These are phyloP conservation scores for Primulina huaijiensis DNA, from an alignment of 257 asterid species.

Conservation along the genomic window DNA sequence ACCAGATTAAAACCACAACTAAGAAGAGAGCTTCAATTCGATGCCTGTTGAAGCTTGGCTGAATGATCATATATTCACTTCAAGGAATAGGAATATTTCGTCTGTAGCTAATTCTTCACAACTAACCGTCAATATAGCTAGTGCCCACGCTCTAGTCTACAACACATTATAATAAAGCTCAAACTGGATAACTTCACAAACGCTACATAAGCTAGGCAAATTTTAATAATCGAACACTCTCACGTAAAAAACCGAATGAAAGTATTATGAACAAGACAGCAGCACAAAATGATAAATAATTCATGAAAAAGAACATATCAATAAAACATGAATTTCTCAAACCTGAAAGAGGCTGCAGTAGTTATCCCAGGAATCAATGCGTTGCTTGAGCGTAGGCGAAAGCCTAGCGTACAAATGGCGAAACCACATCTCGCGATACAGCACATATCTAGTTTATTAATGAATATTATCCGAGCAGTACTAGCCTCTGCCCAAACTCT, in stretches of 20 bases:
- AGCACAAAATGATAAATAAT: neutral
- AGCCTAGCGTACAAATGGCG: slow-evolving; percentile 87
- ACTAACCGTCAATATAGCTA: too few relatives aligned
- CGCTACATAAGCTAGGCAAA: neutral
- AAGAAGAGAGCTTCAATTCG: too few relatives aligned
- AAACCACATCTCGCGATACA: slow-evolving; percentile 97
- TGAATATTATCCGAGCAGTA: too few relatives aligned
- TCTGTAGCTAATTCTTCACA: too few relatives aligned
- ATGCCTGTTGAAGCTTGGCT: too few relatives aligned
- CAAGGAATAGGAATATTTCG: too few relatives aligned
- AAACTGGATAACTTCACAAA: neutral
- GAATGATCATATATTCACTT: too few relatives aligned
- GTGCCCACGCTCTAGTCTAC: neutral
- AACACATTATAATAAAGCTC: neutral
- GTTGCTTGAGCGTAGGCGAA: slow-evolving; percentile 73
- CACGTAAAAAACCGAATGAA: neutral
- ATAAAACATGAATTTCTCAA: neutral
- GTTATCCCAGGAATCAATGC: slow-evolving; percentile 94
- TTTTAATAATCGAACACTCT: neutral
- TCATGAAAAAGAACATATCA: neutral
- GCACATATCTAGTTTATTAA: too few relatives aligned
- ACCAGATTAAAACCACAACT: too few relatives aligned
- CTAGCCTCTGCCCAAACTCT: too few relatives aligned
- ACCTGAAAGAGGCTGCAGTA: slow-evolving; percentile 91
- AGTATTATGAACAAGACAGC: neutral